Evolutionary conservation across 2,329 filamentous ascomycete genomes (phyloP), one percentile per base, ranked within the genome.

Genomic region (Paecilomyces niveus): DNA sequence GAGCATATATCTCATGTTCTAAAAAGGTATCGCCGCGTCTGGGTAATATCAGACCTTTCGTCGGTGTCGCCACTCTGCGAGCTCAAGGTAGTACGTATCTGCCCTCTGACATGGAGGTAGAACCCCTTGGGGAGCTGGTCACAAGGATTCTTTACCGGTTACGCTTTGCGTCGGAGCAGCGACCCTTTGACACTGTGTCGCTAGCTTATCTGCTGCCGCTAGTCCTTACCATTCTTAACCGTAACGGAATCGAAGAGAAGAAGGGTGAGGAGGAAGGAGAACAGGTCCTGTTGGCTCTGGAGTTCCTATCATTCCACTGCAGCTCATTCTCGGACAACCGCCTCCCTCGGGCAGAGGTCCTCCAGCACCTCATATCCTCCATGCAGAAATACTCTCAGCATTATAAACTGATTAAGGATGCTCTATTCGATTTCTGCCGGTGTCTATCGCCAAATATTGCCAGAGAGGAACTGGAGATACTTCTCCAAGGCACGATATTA

Each of bases 341-440:
- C 32, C 82, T 97, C 26, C 92, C 93, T 31, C 86, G 94, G 8
- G 81, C 84, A 55, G 85, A 92, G 59, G 80, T 96, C 39, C 74
- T 97, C 3, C 79, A 83, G 2, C 81, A 83, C 3, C 79, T 99
- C 39, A 87, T 96, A 58, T 80, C 80, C 52, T 88, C 92, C 1
- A 95, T 99, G 89, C 90, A 95, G 70, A 83, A 78, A 60, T 96
- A 96, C 72, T 88, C 86, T 52, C 92, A 96, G 69, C 94, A 99
- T 74, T 97, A 97, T 79, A 96, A 96, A 75, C 80, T 92, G 59
- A 86, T 97, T 75, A 96, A 93, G 72, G 94, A 99, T 74, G 96
- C 91, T 68, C 84, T 99, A 62, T 83, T 89, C 57, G 91, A 97
- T 71, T 83, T 95, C 63, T 90, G 90, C 67, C 87, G 92, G 60